Evolutionary conservation across 75 land plant species (phyloP), one percentile per base, ranked within the genome.

Genomic region (Chamaecyparis obtusa): DNA sequence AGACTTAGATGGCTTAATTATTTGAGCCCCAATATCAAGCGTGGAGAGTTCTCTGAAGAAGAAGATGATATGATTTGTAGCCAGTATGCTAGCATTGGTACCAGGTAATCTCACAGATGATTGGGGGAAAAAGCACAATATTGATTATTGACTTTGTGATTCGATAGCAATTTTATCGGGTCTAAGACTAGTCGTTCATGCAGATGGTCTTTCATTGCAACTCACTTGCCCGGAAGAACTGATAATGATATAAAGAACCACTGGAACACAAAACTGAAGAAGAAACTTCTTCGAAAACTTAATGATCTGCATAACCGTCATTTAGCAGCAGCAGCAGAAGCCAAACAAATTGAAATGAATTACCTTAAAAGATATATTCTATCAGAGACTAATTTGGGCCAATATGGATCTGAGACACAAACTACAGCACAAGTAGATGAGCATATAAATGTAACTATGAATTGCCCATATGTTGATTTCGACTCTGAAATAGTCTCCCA

Each of bases 1-100:
- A 90, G 96, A 8, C 94, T 95, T n/a, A 88, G 96, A 75, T 95
- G 96, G 96, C 84, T 95, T 14, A 95, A 95, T 69, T 95, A 95
- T 74, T 91, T 95, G 85, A 92, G 95, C 15, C 96, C 96, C 8
- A 92, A 94, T 79, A 90, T 95, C 69, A 95, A 91, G 89, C 95
- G 92, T 78, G 95, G 96, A 35, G 90, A 90, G 3, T 94, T 92
- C 76, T 88, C 96, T 14, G 90, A 89, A 55, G 95, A 95, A 72
- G 96, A 95, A 75, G 95, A 95, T 67, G 87, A 88, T 87, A 87
- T 91, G 75, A 95, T 95, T n/a, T 87, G 87, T 51, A 88, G 88
- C 56, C 91, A 92, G 14, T 90, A 90, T 85, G 84, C 88, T 14
- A 90, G 80, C 19, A 88, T 93, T 33, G 94, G 94, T 36, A 93